Base-by-base conservation (phyloP, 495 filamentous ascomycete genomes). In the Chaetomium cochliodes region DNA sequence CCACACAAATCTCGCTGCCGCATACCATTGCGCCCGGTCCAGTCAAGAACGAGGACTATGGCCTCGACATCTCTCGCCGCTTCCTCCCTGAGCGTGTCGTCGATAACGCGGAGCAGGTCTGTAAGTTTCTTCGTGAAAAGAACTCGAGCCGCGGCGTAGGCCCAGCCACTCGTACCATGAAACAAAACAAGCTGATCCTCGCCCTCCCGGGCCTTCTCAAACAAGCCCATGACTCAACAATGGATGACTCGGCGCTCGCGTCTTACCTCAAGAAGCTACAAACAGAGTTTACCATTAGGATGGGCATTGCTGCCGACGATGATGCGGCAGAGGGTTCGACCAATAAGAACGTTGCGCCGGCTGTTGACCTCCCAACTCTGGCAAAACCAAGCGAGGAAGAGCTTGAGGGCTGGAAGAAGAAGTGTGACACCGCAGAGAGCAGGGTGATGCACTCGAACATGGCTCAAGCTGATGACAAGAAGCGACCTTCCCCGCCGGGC, bases 21-120 rank as follows among this genome's bases (percentile, higher is more conserved):
- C 97, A 98, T 75, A 90, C 86, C 54, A 83, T 97, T 60, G 77
- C 83, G 23, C 80, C 86, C 37, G 93, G 93, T 0, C 82, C 81
- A 5, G 85, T 91, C 8, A 75, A 86, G 63, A 86, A 90, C 64
- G 80, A 88, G 63, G 85, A 92, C 66, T 98, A 98, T 71, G 89
- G 89, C 3, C 79, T 98, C 6, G 81, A 87, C 6, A 83, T 97
- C 5, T 92, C 94, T 0, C 83, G 85, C 61, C 82, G 92, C 15
- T 85, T 94, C 26, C 84, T 98, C 4, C 91, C 92, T 2, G 74
- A 79, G 1, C 70, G 73, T 28, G 84, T 96, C 16, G 73, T 97
- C 11, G 74, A 87, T 25, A 80, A 86, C 20, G 93, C 93, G 0
- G 82, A 87, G 37, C 23, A 23, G 15, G 86, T 96, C 20, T 86